Percentiles rank a stretch among this genome's conserved stretches.
phyloP scores from a whole-genome alignment of 2,329 filamentous ascomycete species.

The Xenoacremonium recifei region DNA sequence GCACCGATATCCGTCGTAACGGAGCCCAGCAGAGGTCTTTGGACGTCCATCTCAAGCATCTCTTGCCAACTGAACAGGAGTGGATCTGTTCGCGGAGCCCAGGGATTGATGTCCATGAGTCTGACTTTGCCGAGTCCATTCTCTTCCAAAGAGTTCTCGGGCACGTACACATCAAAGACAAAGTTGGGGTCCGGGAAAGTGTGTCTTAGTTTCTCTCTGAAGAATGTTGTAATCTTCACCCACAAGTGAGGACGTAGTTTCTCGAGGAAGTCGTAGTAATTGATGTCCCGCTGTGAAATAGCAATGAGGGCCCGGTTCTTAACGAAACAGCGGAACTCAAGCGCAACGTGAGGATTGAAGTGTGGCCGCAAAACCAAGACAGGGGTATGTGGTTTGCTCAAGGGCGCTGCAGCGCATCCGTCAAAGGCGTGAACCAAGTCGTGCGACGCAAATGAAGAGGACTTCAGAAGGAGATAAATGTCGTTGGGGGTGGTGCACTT shows the following conservation, averaged over 20 bases:
- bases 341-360: constrained; percentile 82
- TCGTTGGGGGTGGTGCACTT: constrained; percentile 88
- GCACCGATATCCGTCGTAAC: constrained; percentile 26
- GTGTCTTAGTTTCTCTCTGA: constrained; percentile 68
- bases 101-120: constrained; percentile 93
- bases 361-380: constrained; percentile 84
- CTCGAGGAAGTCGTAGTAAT: constrained; percentile 80
- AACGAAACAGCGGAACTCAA: constrained; percentile 96
- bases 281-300: constrained; percentile 85
- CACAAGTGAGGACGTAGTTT: constrained; percentile 63
- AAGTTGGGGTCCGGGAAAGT: constrained; percentile 85
- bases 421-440: constrained; percentile 94
- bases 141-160: constrained; percentile 55
- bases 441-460: constrained; percentile 90
- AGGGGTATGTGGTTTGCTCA: constrained; percentile 59
- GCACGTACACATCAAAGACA: constrained; percentile 90
- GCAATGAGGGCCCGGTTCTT: constrained; percentile 76
- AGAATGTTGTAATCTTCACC: constrained; percentile 72
- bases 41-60: constrained; percentile 69
- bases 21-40: constrained; percentile 53
- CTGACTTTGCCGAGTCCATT: constrained; percentile 71
- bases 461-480: constrained; percentile 90
- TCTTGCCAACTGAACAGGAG: constrained; percentile 89
- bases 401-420: constrained; percentile 49
- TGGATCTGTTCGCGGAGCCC: constrained; percentile 86